A percentile compares a stretch with the other conserved stretches of the same genome.
These are phyloP conservation scores for Phaffia australis DNA, from an alignment of 768 basidiomycete genomes.

Conservation along the genomic window DNA sequence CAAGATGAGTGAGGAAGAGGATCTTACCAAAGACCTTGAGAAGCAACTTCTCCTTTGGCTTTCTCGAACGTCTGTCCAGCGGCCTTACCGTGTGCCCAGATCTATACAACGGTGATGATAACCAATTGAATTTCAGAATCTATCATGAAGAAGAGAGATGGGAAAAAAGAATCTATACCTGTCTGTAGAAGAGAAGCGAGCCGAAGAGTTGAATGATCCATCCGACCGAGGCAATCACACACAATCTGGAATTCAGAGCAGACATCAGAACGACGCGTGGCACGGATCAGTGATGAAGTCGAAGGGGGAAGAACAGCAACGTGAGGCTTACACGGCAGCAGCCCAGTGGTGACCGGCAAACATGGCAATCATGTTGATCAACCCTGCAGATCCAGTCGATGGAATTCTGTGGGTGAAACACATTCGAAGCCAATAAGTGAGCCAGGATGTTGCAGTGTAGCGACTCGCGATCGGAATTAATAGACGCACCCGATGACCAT, in stretches of 20 bases:
- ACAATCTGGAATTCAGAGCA: neutral
- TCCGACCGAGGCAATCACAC: neutral
- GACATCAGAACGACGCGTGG: no score
- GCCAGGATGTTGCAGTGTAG: neutral
- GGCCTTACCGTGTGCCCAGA: constrained; percentile 64
- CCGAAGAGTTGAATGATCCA: constrained; percentile 12
- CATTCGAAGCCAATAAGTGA: neutral
- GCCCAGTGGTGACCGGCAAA: constrained; percentile 60
- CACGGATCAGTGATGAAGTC: no score
- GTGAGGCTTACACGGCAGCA: constrained; percentile 54
- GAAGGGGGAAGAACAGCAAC: no score
- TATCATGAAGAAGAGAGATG: neutral
- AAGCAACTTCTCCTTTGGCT: constrained; percentile 25
- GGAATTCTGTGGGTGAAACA: constrained; percentile 1
- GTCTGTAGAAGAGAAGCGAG: constrained; percentile 1
- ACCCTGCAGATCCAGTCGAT: constrained; percentile 79
- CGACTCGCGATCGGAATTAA: neutral
- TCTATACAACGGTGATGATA: constrained; percentile 70
- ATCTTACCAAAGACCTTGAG: constrained; percentile 24
- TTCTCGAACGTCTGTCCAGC: constrained; percentile 65
- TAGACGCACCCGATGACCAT: neutral
- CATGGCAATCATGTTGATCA: constrained; percentile 80
- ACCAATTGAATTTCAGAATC: constrained; percentile 31
- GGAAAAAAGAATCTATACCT: neutral
- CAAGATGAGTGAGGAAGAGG: neutral